phyloP scores from a whole-genome alignment of 73 alveolate genomes.

The Uronychia setigera region DNA sequence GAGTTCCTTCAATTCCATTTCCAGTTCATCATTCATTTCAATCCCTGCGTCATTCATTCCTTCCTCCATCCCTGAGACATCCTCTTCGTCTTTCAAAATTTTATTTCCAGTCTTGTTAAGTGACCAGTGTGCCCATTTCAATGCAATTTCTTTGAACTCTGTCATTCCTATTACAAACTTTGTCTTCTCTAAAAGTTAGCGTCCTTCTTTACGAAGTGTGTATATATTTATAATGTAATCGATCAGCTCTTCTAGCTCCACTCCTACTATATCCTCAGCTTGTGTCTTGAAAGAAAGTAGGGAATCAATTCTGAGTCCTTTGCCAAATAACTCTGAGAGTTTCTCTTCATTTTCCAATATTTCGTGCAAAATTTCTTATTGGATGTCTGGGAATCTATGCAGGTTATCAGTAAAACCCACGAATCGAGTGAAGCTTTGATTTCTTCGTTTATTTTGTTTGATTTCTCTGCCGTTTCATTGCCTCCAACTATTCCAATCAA shows the following conservation, averaged over 20 bases:
- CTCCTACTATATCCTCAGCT: neutral
- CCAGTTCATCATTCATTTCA: conserved; percentile 9
- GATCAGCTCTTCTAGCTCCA: neutral
- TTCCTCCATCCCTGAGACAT: no score
- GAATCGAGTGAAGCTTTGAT: no score
- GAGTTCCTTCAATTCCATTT: conserved; percentile 12
- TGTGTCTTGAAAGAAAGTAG: neutral
- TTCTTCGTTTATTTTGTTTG: no score
- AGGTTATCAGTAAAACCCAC: no score
- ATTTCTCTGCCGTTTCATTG: no score
- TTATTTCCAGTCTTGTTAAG: neutral
- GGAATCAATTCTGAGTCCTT: neutral
- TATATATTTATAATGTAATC: neutral
- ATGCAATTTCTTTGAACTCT: neutral
- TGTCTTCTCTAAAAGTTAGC: neutral
- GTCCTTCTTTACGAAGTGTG: neutral
- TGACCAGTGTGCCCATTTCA: neutral
- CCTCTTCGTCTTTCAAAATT: neutral
- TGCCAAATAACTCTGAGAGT: neutral
- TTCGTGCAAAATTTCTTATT: neutral
- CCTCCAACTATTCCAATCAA: no score
- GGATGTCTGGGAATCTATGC: neutral
- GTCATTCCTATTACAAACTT: no score
- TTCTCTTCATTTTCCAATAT: neutral
- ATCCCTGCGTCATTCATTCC: neutral